Evolutionary conservation across 768 basidiomycete genomes (phyloP).

Genomic region (Antrodiella citrinella): DNA sequence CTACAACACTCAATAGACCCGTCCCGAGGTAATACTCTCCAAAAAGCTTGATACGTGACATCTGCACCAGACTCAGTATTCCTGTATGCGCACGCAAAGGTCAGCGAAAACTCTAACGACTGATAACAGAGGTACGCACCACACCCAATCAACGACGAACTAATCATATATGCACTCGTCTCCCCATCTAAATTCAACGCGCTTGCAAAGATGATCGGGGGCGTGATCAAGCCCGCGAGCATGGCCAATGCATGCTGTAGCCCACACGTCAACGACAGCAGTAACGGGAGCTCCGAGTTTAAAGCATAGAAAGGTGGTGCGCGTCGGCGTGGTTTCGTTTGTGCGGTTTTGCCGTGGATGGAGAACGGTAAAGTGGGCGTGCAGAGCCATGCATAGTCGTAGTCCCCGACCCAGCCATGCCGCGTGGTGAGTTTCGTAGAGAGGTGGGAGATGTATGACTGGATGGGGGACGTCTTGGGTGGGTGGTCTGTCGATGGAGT

Average conservation of each 20-base stretch:
- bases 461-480: background rate
- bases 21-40: slow-evolving; percentile 65
- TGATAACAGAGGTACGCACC: slow-evolving; percentile 33
- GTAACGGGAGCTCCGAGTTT: slow-evolving; percentile 61
- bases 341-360: slow-evolving; percentile 15
- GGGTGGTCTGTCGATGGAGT: background rate
- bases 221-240: slow-evolving; percentile 77
- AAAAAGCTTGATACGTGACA: slow-evolving; percentile 60
- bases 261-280: slow-evolving; percentile 67
- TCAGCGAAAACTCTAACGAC: background rate
- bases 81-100: slow-evolving; percentile 38
- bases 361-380: slow-evolving; percentile 56
- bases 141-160: slow-evolving; percentile 72
- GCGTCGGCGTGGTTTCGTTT: slow-evolving; percentile 15
- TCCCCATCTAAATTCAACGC: slow-evolving; percentile 48
- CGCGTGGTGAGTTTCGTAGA: slow-evolving; percentile 35
- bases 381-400: slow-evolving; percentile 70
- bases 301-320: slow-evolving; percentile 71
- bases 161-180: slow-evolving; percentile 71
- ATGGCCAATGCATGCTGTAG: slow-evolving; percentile 74
- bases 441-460: background rate
- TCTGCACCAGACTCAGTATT: slow-evolving; percentile 69
- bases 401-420: slow-evolving; percentile 79
- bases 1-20: slow-evolving; percentile 76
- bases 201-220: slow-evolving; percentile 73